Base-by-base conservation (phyloP, 495 filamentous ascomycete genomes). In the Penicillium chermesinum region DNA sequence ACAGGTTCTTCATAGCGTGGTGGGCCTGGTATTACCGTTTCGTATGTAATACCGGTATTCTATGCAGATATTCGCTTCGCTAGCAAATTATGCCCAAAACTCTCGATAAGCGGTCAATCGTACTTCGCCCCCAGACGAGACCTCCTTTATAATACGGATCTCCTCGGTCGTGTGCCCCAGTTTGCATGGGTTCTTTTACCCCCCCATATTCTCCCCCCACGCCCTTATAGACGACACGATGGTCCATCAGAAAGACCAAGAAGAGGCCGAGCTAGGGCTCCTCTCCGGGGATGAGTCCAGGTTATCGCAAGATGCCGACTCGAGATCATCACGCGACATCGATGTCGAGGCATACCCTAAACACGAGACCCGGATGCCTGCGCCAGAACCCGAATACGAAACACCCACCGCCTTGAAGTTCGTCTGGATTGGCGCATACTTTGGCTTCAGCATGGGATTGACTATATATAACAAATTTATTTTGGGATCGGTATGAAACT, bases 381-480 rank as follows among this genome's bases (percentile, higher is more conserved):
- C 22, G 7, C 33, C 43, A 15, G 52, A 46, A 16, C 48, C 43
- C 13, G 52, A 55, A 40, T 55, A 55, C 30, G 43, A 55, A 16
- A 50, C 52, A 12, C 52, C 52, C 1, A 48, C 47, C 1, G 47
- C 52, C 5, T n/a, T 55, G 17, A 55, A 55, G 30, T 50, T 48
- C n/a, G 42, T 55, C 15, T 55, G 52, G 52, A 43, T 55, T 14
- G 41, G 41, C 3, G 38, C 47, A 7, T 55, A 55, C 20, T 55
- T 55, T 38, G 37, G 48, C 2, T 48, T 55, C 43, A 55, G 52
- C 43, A 55, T 55, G 52, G 38, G 41, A 13, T 39, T 55, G 16
- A 55, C 52, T 1, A 50, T 55, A 3, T 55, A 55, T 43, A 55
- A 55, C 17, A 55, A 55, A 47, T 32, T 55, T 7, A 46, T 55